Evolutionary conservation across 2,329 filamentous ascomycete species (phyloP).

Genomic region (Monosporascus sp.): DNA sequence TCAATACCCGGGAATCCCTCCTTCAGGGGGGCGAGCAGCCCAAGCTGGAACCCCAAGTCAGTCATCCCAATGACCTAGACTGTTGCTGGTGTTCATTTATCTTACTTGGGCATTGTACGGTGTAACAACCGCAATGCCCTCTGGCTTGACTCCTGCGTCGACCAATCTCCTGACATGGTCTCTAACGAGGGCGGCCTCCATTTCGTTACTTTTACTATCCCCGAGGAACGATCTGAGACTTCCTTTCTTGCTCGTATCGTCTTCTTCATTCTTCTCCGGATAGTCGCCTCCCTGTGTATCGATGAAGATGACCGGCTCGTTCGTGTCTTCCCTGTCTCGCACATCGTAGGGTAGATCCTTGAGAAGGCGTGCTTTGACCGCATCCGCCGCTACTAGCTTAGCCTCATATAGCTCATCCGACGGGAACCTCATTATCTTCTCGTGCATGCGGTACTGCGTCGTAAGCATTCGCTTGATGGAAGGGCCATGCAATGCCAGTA

Average conservation of each 20-base stretch:
- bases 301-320: slow-evolving; percentile 83
- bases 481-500: slow-evolving; percentile 75
- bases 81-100: slow-evolving; percentile 76
- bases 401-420: slow-evolving; percentile 83
- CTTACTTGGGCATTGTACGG: slow-evolving; percentile 89
- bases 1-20: slow-evolving; percentile 80
- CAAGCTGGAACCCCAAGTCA: slow-evolving; percentile 48
- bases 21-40: slow-evolving; percentile 73
- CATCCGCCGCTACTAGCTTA: slow-evolving; percentile 73
- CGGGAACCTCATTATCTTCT: slow-evolving; percentile 90
- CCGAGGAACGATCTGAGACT: slow-evolving; percentile 43
- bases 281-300: slow-evolving; percentile 96
- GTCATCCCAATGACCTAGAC: slow-evolving; percentile 62
- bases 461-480: slow-evolving; percentile 91
- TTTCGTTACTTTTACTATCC: slow-evolving; percentile 64
- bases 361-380: slow-evolving; percentile 70
- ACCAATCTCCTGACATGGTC: slow-evolving; percentile 73
- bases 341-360: slow-evolving; percentile 75
- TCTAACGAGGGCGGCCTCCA: slow-evolving; percentile 77
- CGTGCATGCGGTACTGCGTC: slow-evolving; percentile 97
- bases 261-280: slow-evolving; percentile 74
- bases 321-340: slow-evolving; percentile 76
- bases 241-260: slow-evolving; percentile 47
- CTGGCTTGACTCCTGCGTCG: slow-evolving; percentile 70
- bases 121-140: slow-evolving; percentile 89